Evolutionary conservation across 73 alveolate genomes (phyloP), one percentile per base, ranked within the genome.

Genomic region (Durusdinium trenchii): DNA sequence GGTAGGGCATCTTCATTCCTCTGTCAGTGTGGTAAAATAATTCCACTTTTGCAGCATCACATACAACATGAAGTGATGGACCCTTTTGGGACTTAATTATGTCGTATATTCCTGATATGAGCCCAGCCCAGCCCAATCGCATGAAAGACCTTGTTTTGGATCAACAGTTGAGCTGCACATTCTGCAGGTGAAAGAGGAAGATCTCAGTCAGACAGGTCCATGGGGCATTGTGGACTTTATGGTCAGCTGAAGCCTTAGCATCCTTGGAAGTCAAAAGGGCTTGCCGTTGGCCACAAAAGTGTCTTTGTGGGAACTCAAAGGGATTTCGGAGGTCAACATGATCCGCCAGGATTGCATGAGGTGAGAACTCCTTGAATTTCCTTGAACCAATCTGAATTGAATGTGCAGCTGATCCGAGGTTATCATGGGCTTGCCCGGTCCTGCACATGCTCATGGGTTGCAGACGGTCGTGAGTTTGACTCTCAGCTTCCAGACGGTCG

Each of bases 371-470:
- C 69, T 23, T 57, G 73, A 60, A 16, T 57, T 57, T 57, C 69
- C 69, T 60, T 23, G 73, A 60, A 2, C 73, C 73, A 23, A 23
- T 23, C 1, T 60, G 73, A 60, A 60, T 60, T 60, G 73, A 60
- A 60, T 60, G 14, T 4, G 50, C 6, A 36, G 10, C 61, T 36
- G 23, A n/a, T n/a, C 94, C 46, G 48, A 91, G 98, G 98, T 30
- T 91, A 91, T 71, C 98, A 91, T 71, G 98, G 98, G 54, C 98
- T 91, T 35, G 98, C 98, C 9, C 98, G 98, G 12, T 91, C 98
- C 54, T 91, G 89, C 35, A 67, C 98, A 42, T 91, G 98, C 89
- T 67, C 89, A 9, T 91, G 98, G 98, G 38, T 69, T 57, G 69
- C 98, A 10, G 98, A 91, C 50, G 98, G 98, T n/a, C 73, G 89